These are phyloP conservation scores for Camellia granthamiana DNA, from an alignment of 148 eudicot species.

Conservation along the genomic window DNA sequence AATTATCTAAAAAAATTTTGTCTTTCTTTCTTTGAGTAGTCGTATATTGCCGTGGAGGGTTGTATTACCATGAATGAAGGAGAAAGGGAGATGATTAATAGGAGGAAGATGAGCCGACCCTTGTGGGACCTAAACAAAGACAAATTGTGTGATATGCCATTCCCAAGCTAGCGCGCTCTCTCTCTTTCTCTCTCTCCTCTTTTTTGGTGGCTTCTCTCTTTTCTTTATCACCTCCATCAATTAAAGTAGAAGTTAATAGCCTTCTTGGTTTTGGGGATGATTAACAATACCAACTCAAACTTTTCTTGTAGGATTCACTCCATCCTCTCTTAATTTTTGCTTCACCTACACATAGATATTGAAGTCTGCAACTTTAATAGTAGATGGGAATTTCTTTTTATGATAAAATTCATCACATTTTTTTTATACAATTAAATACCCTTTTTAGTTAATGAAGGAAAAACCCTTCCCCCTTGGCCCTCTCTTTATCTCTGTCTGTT, in stretches of 20 bases:
- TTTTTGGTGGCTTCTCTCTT: conserved; percentile 28
- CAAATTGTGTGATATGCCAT: conserved; percentile 29
- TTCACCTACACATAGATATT: not conserved
- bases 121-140: conserved; percentile 32
- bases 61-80: not conserved
- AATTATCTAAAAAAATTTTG: no score
- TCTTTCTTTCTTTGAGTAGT: no score
- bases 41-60: not conserved
- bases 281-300: conserved; percentile 11
- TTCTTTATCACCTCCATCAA: conserved; percentile 24
- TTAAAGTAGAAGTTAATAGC: conserved; percentile 3
- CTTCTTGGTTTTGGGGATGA: conserved; percentile 23
- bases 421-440: not conserved
- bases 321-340: conserved; percentile 13
- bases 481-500: not conserved
- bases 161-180: conserved; percentile 22
- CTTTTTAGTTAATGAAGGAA: not conserved
- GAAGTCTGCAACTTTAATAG: no score
- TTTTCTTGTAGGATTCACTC: conserved; percentile 11
- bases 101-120: conserved; percentile 26
- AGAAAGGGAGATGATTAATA: conserved; percentile 4
- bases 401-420: no score
- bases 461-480: not conserved
- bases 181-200: conserved; percentile 5
- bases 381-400: no score